Evolutionary conservation across 192 early-diverging fungal species (phyloP).

Genomic region (Coemansia sp.): DNA sequence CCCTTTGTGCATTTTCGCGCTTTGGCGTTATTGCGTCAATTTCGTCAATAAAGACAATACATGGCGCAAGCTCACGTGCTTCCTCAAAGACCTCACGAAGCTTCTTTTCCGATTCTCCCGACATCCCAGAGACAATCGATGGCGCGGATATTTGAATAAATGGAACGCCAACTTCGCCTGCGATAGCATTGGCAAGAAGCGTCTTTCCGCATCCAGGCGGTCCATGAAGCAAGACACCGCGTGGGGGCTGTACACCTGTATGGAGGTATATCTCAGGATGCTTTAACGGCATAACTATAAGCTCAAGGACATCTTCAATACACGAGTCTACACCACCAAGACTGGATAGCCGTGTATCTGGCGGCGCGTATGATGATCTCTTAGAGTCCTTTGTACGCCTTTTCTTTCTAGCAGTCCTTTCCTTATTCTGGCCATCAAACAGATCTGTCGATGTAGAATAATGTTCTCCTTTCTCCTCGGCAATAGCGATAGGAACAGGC

Average conservation of each 20-base stretch:
- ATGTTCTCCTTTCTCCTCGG: not conserved
- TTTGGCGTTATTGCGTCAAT: constrained; percentile 97
- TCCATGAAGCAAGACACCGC: constrained; percentile 93
- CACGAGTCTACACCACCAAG: constrained; percentile 91
- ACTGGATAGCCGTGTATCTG: constrained; percentile 67
- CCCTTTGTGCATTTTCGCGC: constrained; percentile 72
- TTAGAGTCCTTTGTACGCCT: constrained; percentile 19
- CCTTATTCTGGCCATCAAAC: constrained; percentile 1
- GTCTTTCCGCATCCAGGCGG: constrained; percentile 98
- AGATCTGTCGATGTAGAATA: not conserved
- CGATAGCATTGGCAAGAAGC: constrained; percentile 92
- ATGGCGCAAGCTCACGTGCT: constrained; percentile 82
- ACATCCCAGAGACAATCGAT: constrained; percentile 94
- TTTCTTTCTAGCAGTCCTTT: constrained; percentile 20
- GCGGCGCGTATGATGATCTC: constrained; percentile 31
- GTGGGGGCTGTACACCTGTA: constrained; percentile 90
- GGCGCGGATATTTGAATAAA: constrained; percentile 94
- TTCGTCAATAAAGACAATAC: constrained; percentile 96
- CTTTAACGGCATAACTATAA: constrained; percentile 89
- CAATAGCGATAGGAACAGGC: not conserved
- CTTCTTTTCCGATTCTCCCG: constrained; percentile 98
- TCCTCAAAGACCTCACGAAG: constrained; percentile 98
- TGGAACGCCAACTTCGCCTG: constrained; percentile 88
- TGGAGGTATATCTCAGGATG: constrained; percentile 92
- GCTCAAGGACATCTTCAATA: constrained; percentile 86